These are phyloP conservation scores for Colletotrichum caudatum DNA, from an alignment of 2,329 filamentous ascomycete species.

Conservation along the genomic window DNA sequence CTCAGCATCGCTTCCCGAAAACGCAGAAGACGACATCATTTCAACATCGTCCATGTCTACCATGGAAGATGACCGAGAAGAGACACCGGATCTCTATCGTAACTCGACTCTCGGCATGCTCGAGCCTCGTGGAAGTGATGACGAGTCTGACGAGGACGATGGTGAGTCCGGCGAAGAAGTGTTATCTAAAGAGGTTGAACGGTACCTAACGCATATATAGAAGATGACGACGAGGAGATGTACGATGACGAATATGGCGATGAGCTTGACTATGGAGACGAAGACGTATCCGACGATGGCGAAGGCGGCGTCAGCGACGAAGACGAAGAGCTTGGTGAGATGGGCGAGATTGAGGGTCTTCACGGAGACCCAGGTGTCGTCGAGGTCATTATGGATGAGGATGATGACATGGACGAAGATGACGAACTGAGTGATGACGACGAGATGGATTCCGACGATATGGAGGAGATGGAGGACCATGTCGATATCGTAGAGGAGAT, in stretches of 20 bases:
- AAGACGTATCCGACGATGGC: constrained; percentile 81
- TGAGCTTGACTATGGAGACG: constrained; percentile 90
- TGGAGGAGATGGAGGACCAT: constrained; percentile 65
- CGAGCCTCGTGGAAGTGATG: constrained; percentile 83
- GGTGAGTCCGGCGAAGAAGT: constrained; percentile 53
- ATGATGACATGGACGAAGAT: constrained; percentile 73
- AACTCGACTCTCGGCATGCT: constrained; percentile 97
- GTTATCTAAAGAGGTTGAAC: constrained; percentile 8
- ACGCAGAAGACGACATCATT: constrained; percentile 86
- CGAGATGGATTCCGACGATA: constrained; percentile 61
- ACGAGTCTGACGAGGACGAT: constrained; percentile 82
- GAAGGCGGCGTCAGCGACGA: constrained; percentile 92
- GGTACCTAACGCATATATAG: constrained; percentile 45
- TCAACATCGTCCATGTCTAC: constrained; percentile 92
- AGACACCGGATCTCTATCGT: constrained; percentile 96
- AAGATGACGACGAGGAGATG: constrained; percentile 87
- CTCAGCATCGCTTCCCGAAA: constrained; percentile 71
- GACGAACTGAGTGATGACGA: constrained; percentile 67
- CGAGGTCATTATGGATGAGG: constrained; percentile 81
- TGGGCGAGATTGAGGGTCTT: constrained; percentile 86
- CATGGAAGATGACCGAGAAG: constrained; percentile 85
- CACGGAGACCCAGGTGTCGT: constrained; percentile 72
- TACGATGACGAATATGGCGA: constrained; percentile 92
- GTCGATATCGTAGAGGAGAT: constrained; percentile 64
- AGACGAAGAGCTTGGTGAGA: constrained; percentile 83